phyloP scores from a whole-genome alignment of 352 stramenopile species.

The Phytophthora gonapodyides region DNA sequence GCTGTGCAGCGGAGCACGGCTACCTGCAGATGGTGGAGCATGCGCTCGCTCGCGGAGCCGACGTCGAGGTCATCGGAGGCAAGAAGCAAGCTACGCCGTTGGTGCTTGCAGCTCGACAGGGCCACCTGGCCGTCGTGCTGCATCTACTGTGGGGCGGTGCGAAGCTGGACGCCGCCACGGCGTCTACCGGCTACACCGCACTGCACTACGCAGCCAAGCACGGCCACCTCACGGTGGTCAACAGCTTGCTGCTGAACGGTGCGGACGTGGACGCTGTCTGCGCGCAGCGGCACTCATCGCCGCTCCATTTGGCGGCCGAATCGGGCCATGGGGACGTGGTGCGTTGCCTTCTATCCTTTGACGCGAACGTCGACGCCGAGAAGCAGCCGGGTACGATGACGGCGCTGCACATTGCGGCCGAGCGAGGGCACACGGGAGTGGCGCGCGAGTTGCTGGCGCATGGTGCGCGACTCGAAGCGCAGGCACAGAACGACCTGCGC shows the following conservation, averaged over 20 bases:
- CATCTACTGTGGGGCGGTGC: constrained; percentile 55
- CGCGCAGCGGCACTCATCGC: constrained; percentile 36
- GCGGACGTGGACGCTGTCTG: constrained; percentile 55
- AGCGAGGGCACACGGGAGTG: constrained; percentile 49
- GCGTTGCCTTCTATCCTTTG: constrained; percentile 53
- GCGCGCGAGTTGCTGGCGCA: constrained; percentile 46
- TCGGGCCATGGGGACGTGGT: constrained; percentile 58
- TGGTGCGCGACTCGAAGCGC: constrained; percentile 48
- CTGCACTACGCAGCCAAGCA: constrained; percentile 59
- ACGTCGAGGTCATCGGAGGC: constrained; percentile 39
- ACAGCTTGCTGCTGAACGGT: constrained; percentile 57
- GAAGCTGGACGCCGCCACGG: constrained; percentile 45
- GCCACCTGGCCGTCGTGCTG: constrained; percentile 51
- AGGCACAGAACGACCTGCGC: constrained; percentile 47
- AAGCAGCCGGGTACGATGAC: constrained; percentile 51
- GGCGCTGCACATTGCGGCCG: constrained; percentile 58
- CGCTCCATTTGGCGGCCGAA: constrained; percentile 55
- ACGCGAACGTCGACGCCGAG: constrained; percentile 52
- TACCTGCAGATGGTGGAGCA: constrained; percentile 62
- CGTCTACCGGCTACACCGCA: constrained; percentile 49
- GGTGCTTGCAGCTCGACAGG: constrained; percentile 53
- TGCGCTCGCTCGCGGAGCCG: constrained; percentile 43
- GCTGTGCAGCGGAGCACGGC: constrained; percentile 48
- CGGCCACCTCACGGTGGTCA: constrained; percentile 58
- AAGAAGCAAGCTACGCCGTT: constrained; percentile 49